Conservation (phyloP, 345 rosid genomes). For the Punica granatum region DNA sequence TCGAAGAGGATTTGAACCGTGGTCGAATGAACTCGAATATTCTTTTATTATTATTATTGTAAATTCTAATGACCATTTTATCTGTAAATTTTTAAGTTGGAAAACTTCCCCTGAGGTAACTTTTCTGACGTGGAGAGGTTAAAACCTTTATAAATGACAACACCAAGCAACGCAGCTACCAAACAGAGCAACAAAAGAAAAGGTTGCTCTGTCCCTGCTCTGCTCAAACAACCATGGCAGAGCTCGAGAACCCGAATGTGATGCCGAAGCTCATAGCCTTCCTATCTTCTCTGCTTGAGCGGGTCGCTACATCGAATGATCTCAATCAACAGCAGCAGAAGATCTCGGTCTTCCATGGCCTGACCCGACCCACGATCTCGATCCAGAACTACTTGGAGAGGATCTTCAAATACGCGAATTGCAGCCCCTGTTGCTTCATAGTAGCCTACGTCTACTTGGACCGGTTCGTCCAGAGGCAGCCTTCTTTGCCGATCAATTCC, state of each 20-base stretch:
- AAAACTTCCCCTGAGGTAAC: not conserved
- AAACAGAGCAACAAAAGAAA: not conserved
- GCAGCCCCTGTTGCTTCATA: conserved; percentile 78
- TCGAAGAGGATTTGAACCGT: too few relatives aligned
- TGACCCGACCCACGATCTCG: conserved; percentile 65
- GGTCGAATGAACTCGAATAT: too few relatives aligned
- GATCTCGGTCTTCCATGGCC: conserved; percentile 72
- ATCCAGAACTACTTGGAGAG: conserved; percentile 68
- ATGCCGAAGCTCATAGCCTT: conserved; percentile 62
- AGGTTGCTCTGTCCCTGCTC: conserved; percentile 13
- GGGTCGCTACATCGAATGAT: conserved; percentile 70
- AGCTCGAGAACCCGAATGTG: conserved; percentile 49
- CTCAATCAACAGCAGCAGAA: conserved; percentile 21
- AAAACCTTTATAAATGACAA: not conserved
- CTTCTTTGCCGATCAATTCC: conserved; percentile 71
- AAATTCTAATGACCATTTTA: too few relatives aligned
- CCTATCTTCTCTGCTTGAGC: conserved; percentile 66
- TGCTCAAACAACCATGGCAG: conserved; percentile 36
- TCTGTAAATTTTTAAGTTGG: not conserved
- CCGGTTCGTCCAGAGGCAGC: conserved; percentile 65
- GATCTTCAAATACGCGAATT: conserved; percentile 81
- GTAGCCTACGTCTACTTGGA: conserved; percentile 89
- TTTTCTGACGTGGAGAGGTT: not conserved
- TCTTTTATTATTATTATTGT: too few relatives aligned
- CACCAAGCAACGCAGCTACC: too few relatives aligned